Evolutionary conservation across 2,329 filamentous ascomycete genomes (phyloP).

Genomic region (Huntiella omanensis): DNA sequence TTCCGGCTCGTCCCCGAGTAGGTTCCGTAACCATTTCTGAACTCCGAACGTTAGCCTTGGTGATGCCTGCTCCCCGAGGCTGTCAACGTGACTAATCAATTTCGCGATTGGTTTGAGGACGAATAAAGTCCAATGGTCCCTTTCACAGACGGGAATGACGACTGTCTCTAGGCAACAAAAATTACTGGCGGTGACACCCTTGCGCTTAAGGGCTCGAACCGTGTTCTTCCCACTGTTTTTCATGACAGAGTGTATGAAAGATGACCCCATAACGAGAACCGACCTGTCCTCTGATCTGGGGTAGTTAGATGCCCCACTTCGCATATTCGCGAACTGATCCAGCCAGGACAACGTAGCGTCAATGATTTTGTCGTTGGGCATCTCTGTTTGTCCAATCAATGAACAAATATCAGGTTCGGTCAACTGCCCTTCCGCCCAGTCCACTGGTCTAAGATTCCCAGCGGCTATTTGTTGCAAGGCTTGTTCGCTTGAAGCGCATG

Average conservation of each 20-base stretch:
- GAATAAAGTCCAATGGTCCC: slow-evolving; percentile 52
- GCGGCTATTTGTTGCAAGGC: neutral
- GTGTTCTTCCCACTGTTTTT: slow-evolving; percentile 28
- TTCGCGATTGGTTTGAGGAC: slow-evolving; percentile 42
- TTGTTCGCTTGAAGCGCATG: neutral
- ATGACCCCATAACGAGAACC: slow-evolving; percentile 44
- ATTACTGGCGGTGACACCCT: slow-evolving; percentile 37
- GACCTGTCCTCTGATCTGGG: slow-evolving; percentile 30
- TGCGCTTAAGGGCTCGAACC: slow-evolving; percentile 36
- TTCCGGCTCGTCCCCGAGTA: too few species aligned
- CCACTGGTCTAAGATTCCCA: neutral
- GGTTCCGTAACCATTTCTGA: slow-evolving; percentile 25
- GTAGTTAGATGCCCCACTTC: slow-evolving; percentile 32
- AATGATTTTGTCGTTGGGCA: slow-evolving; percentile 64
- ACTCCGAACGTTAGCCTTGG: too few species aligned
- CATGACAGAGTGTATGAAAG: slow-evolving; percentile 40
- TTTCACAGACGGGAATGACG: slow-evolving; percentile 48
- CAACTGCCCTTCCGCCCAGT: slow-evolving; percentile 9
- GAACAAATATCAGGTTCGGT: slow-evolving; percentile 40
- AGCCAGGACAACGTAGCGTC: slow-evolving; percentile 46
- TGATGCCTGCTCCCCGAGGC: slow-evolving; percentile 25
- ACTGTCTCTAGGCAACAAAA: slow-evolving; percentile 48
- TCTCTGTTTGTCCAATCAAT: slow-evolving; percentile 37
- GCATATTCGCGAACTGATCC: slow-evolving; percentile 37
- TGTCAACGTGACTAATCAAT: slow-evolving; percentile 52